Percentiles rank a stretch among this genome's conserved stretches.
Evolutionary conservation across 345 rosid species (phyloP).

Genomic region (Hevea brasiliensis): DNA sequence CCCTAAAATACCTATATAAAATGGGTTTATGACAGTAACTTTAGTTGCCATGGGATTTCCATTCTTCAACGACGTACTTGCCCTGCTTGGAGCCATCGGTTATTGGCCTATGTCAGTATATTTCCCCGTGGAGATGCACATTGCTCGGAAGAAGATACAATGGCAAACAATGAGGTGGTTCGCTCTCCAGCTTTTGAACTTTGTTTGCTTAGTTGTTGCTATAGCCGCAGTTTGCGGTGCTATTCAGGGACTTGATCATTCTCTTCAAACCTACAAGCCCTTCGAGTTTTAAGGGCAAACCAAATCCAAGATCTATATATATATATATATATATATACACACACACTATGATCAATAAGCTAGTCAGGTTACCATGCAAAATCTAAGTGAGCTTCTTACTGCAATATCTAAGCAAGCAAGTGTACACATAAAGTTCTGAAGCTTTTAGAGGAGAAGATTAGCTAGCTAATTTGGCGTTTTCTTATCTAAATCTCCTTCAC

Average conservation of each 20-base stretch:
- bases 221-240: slow-evolving; percentile 25
- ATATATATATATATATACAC: no score
- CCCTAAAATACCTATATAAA: no score
- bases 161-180: slow-evolving; percentile 13
- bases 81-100: slow-evolving; percentile 26
- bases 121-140: slow-evolving; percentile 36
- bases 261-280: slow-evolving; percentile 19
- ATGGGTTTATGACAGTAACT: slow-evolving; percentile 12
- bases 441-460: no score
- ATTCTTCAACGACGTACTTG: slow-evolving; percentile 35
- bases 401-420: no score
- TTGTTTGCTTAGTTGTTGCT: slow-evolving; percentile 23
- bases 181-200: slow-evolving; percentile 16
- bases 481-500: no score
- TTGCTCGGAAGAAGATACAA: slow-evolving; percentile 21
- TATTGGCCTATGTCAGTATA: slow-evolving; percentile 33
- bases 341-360: no score
- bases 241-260: slow-evolving; percentile 20
- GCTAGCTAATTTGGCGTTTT: no score
- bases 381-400: no score
- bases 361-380: no score
- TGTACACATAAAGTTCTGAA: no score
- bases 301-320: background rate
- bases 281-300: slow-evolving; percentile 5
- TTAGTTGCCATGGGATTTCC: slow-evolving; percentile 31